Base-by-base conservation (phyloP, 257 asterid species). In the Solanum microdontum region DNA sequence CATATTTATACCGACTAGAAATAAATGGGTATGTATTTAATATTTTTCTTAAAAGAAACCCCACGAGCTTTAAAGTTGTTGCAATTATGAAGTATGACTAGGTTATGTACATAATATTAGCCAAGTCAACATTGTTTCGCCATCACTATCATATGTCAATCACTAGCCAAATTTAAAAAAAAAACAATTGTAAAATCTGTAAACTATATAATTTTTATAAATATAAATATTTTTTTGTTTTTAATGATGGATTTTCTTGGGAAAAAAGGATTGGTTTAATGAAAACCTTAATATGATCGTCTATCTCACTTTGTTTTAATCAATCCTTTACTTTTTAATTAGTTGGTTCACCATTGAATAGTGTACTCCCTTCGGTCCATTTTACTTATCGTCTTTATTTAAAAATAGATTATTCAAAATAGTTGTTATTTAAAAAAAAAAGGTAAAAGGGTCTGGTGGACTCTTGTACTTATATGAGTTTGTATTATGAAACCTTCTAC, bases 381-480 rank as follows among this genome's bases (percentile, higher is more conserved):
- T 58, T 58, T 58, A 3, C 1, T 58, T 3, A 3, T 19, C 11
- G 5, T 7, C 11, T 19, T 58, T 19, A 58, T 7, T 7, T 19
- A 2, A 55, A 19, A 55, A 17, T 17, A 55, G 0, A 55, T 7
- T 3, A 58, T 58, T 58, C 0, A 7, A 58, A 58, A 58, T 58
- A 21, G 11, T 51, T 15, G 7, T 15, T 51, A 6, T 51, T 51
- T 11, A 11, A 3, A 11, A 36, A 43, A 43, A 37, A 43, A 43
- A 43, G 51, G 1, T 0, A 43, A 43, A 43, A 11, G 0, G 6
- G 6, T 43, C 2, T 4, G 5, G 0, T 43, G 0, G 0, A 43
- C 5, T 0, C 2, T 43, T 43, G 2, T 43, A 43, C 17, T 43
- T 11, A 43, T 43, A 43, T 43, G 17, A 1, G 1, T 43, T 43